Evolutionary conservation across 2,329 filamentous ascomycete genomes (phyloP).

Genomic region (Sarocladium oryzae): DNA sequence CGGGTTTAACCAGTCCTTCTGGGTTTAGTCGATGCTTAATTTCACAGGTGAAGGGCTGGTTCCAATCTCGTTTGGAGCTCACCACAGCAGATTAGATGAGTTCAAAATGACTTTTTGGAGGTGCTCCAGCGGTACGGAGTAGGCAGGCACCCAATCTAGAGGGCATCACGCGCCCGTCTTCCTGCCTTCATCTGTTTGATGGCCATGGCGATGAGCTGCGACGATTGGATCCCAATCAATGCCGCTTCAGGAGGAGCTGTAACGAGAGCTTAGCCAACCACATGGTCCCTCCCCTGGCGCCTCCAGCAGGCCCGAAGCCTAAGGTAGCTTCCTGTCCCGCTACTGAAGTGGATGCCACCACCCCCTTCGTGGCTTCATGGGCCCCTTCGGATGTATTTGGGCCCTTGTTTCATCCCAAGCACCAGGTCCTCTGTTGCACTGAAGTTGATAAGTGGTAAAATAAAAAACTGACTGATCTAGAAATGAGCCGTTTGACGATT

Average conservation of each 20-base stretch:
- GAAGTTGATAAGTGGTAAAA: too few relatives aligned
- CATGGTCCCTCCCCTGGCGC: neutral
- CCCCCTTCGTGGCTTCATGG: neutral
- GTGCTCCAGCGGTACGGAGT: too few relatives aligned
- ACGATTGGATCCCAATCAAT: constrained; percentile 1
- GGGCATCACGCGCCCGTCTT: neutral
- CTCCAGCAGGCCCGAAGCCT: neutral
- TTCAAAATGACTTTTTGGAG: too few relatives aligned
- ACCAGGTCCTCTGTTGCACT: neutral
- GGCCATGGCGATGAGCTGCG: neutral
- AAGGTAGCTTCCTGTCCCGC: constrained; percentile 5
- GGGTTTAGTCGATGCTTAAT: constrained; percentile 8
- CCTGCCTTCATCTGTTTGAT: neutral
- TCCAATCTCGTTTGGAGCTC: neutral
- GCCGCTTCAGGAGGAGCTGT: constrained; percentile 6
- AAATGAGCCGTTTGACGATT: neutral
- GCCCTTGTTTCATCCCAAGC: constrained; percentile 8
- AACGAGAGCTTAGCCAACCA: constrained; percentile 3
- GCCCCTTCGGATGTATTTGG: neutral
- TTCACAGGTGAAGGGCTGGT: neutral
- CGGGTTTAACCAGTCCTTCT: neutral
- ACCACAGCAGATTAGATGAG: constrained; percentile 1
- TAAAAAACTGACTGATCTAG: neutral
- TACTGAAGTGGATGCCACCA: neutral
- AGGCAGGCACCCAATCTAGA: neutral